phyloP scores from a whole-genome alignment of 495 filamentous ascomycete species.

The Penicillium cataractarum region DNA sequence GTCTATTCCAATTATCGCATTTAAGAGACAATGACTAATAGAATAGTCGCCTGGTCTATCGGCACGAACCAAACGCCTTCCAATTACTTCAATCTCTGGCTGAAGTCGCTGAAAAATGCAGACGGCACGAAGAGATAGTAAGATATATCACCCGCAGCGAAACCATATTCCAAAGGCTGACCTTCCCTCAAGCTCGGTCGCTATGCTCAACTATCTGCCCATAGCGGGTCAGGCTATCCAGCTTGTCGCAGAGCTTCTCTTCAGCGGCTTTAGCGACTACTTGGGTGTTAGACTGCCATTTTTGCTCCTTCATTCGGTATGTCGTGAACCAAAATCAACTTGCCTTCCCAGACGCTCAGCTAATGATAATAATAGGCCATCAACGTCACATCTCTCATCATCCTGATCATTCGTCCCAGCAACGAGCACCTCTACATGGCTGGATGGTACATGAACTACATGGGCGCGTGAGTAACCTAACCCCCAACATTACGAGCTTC shows the following conservation, averaged over 20 bases:
- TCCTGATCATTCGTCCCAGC: not conserved
- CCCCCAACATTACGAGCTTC: not conserved
- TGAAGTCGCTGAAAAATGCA: not conserved
- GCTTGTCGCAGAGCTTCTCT: not conserved
- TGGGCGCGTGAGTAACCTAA: not conserved
- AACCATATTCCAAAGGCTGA: not conserved
- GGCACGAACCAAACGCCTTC: not conserved
- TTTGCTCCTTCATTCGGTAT: slow-evolving; percentile 1
- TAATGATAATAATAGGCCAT: not conserved
- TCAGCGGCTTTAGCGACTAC: not conserved
- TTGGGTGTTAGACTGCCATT: not conserved
- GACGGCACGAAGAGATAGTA: not conserved
- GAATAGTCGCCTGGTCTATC: not conserved
- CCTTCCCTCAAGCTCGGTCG: not conserved
- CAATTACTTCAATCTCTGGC: not conserved
- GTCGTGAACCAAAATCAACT: not conserved
- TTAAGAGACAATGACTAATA: not conserved
- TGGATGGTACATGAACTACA: slow-evolving; percentile 1
- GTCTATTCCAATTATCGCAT: not conserved
- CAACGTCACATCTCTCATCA: not conserved
- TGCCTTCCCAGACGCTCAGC: not conserved
- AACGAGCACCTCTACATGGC: not conserved
- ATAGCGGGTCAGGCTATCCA: not conserved
- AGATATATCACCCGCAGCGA: not conserved
- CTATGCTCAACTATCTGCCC: not conserved